Base-by-base conservation (phyloP, 306 rosid species). In the Trifolium subterraneum region DNA sequence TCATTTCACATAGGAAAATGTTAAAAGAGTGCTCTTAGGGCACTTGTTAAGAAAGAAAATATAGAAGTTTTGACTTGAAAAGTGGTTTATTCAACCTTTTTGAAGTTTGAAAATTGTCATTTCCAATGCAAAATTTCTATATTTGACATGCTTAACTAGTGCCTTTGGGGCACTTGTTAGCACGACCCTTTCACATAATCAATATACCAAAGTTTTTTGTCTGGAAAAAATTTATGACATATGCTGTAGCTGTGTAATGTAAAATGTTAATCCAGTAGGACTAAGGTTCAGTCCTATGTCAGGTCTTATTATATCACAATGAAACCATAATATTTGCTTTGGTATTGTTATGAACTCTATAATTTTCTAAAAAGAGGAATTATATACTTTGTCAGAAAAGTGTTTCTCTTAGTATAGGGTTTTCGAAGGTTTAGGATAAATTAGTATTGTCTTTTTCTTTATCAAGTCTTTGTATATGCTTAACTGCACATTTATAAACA, bases 391-490 rank as follows among this genome's bases (percentile, higher is more conserved):
- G 6, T 3, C 63, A 35, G 36, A 75, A 64, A 18, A 12, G 47
- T 3, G 16, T 70, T 63, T 22, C 27, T 74, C 55, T 64, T 44
- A 63, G 60, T 58, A 20, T 48, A 10, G 14, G 56, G 54, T 35
- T 74, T 74, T 71, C 64, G 41, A 29, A 52, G 62, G 45, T 71
- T 54, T 41, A 8, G 33, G 51, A 75, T 77, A 62, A 72, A n/a
- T 33, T 60, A 66, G 61, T 58, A 14, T 48, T 13, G 3, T 35
- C 52, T 4, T 76, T 65, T 51, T 59, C 14, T 51, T 59, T 2
- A 41, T 77, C 11, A 67, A 65, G 60, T 72, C 22, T 41, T 41
- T 29, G 33, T 19, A 35, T 20, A 76, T 35, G 39, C 60, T 5
- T 23, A 54, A 25, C 25, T 71, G 31, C 31, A 47, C 33, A 56